Evolutionary conservation across 306 rosid species (phyloP).

Genomic region (Inga laurina): DNA sequence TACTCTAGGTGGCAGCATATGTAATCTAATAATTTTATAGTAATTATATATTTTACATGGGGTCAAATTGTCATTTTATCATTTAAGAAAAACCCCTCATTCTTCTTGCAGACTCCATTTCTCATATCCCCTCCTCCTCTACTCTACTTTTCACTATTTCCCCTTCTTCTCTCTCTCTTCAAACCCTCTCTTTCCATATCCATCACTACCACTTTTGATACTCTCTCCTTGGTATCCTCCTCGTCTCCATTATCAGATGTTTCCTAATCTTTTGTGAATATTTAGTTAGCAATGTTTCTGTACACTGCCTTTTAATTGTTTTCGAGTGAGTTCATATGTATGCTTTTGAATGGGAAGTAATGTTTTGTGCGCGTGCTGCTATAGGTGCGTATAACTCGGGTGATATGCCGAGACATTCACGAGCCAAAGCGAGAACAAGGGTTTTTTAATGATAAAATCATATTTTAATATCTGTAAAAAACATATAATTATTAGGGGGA

Average conservation of each 20-base stretch:
- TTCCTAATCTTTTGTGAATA: constrained; percentile 63
- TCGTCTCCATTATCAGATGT: constrained; percentile 69
- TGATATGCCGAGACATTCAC: constrained; percentile 78
- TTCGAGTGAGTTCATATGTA: neutral
- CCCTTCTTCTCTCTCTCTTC: constrained; percentile 44
- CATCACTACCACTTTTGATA: constrained; percentile 71
- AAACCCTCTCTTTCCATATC: constrained; percentile 64
- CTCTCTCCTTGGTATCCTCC: constrained; percentile 87
- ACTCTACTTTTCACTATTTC: constrained; percentile 66
- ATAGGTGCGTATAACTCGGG: constrained; percentile 86
- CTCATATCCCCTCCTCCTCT: constrained; percentile 70
- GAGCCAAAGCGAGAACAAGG: neutral
- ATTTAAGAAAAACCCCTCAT: too few relatives aligned
- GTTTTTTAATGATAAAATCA: too few relatives aligned
- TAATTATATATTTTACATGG: too few relatives aligned
- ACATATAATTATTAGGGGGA: too few relatives aligned
- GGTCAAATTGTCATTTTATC: too few relatives aligned
- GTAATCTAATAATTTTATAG: too few relatives aligned
- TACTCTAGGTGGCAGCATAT: too few relatives aligned
- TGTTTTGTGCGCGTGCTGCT: neutral
- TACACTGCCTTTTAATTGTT: neutral
- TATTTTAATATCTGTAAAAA: too few relatives aligned
- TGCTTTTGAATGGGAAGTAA: constrained; percentile 28
- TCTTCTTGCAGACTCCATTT: constrained; percentile 40
- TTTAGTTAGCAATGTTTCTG: too few relatives aligned